These are phyloP conservation scores for Naematelia encephala DNA, from an alignment of 768 basidiomycete genomes.

Conservation along the genomic window DNA sequence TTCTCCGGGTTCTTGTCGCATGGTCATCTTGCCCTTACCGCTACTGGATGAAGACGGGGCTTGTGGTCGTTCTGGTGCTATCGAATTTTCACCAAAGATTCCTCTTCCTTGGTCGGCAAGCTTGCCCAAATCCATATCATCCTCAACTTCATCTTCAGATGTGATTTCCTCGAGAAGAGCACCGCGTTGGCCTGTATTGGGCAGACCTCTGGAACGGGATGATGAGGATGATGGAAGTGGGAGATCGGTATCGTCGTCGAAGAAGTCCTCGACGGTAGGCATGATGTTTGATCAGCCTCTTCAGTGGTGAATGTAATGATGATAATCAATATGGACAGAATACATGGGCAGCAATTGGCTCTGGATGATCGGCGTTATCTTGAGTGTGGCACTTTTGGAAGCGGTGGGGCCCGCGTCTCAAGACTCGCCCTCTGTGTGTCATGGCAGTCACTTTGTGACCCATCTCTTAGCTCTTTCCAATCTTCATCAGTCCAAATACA, in stretches of 20 bases:
- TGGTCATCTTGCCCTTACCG: conserved; percentile 34
- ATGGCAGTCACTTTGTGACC: no score
- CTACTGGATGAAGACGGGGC: conserved; percentile 12
- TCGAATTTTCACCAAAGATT: conserved; percentile 35
- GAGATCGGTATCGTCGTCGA: conserved; percentile 92
- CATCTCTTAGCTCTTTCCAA: no score
- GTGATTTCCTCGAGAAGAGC: conserved; percentile 73
- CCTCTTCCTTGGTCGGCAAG: conserved; percentile 40
- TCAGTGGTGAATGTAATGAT: neutral
- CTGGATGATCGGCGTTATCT: neutral
- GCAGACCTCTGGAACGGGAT: conserved; percentile 52
- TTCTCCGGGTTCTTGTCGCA: conserved; percentile 20
- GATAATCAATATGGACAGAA: no score
- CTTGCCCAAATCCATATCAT: conserved; percentile 27
- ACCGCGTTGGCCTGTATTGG: conserved; percentile 65
- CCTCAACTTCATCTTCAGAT: conserved; percentile 61
- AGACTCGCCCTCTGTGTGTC: no score
- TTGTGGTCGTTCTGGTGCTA: conserved; percentile 12
- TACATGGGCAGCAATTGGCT: no score
- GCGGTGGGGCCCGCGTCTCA: no score
- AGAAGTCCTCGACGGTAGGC: conserved; percentile 64
- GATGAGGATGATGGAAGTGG: conserved; percentile 61
- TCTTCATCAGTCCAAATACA: no score
- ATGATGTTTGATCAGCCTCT: conserved; percentile 58
- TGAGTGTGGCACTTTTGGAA: no score